phyloP scores from a whole-genome alignment of 2,329 filamentous ascomycete genomes.

The Aspergillus jensenii region DNA sequence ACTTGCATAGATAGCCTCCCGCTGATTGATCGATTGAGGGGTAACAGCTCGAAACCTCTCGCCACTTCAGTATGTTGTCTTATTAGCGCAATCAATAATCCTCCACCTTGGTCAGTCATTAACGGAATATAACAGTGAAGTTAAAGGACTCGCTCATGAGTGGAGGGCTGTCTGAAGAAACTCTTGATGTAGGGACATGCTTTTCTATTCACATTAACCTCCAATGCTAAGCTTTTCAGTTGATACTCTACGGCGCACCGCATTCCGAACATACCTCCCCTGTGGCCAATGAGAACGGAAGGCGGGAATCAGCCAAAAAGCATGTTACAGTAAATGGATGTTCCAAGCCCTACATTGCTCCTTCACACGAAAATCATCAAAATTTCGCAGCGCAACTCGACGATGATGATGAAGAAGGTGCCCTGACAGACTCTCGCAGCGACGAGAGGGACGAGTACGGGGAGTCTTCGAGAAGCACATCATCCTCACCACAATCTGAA shows the following conservation, averaged over 20 bases:
- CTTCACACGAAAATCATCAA: background rate
- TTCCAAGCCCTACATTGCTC: background rate
- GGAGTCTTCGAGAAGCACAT: conserved; percentile 19
- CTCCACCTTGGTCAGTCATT: background rate
- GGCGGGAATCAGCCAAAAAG: background rate
- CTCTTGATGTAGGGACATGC: conserved; percentile 44
- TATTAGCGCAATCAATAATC: background rate
- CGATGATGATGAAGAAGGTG: conserved; percentile 24
- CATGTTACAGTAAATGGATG: background rate
- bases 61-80: conserved; percentile 15
- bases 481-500: conserved; percentile 14
- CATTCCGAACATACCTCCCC: background rate
- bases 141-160: conserved; percentile 51
- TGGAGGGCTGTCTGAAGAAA: conserved; percentile 52
- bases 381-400: conserved; percentile 6
- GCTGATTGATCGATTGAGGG: background rate
- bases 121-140: conserved; percentile 37
- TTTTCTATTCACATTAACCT: background rate
- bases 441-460: conserved; percentile 28
- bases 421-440: conserved; percentile 21
- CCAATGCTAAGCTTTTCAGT: conserved; percentile 18
- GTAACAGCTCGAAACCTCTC: conserved; percentile 18
- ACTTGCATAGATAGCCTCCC: background rate
- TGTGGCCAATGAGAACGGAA: background rate
- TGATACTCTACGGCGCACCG: conserved; percentile 20